These are phyloP conservation scores for Polychytrium aggregatum DNA, from an alignment of 192 early-diverging fungal species.

Conservation along the genomic window DNA sequence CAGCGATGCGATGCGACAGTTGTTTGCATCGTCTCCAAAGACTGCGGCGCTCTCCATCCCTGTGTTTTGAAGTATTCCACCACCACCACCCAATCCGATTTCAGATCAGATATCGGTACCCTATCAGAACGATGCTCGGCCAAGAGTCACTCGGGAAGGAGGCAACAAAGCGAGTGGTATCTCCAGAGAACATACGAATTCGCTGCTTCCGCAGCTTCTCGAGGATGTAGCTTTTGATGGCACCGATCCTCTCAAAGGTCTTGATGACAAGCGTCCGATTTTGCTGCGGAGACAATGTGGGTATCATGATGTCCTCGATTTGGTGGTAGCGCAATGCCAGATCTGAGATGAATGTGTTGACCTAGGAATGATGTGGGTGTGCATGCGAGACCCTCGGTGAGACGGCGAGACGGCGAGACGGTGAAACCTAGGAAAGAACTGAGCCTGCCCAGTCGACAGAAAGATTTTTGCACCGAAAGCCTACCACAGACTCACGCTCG, in stretches of 20 bases:
- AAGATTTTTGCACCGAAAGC: background rate
- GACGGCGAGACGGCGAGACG: background rate
- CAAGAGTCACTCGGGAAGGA: too few species aligned
- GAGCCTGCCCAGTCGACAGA: background rate
- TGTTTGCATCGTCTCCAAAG: too few species aligned
- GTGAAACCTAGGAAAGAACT: background rate
- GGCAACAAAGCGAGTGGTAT: background rate
- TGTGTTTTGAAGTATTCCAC: constrained; percentile 2
- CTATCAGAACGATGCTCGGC: background rate
- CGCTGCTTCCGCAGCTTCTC: constrained; percentile 19
- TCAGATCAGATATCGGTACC: constrained; percentile 1
- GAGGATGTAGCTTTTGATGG: constrained; percentile 15
- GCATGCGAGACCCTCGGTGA: too few species aligned
- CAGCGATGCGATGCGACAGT: too few species aligned
- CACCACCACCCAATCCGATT: background rate
- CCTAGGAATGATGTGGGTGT: too few species aligned
- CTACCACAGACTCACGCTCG: constrained; percentile 19
- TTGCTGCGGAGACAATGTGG: constrained; percentile 10
- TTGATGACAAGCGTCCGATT: constrained; percentile 20
- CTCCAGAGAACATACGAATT: constrained; percentile 9
- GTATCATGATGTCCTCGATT: constrained; percentile 14
- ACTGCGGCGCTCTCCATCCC: background rate
- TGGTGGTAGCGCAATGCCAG: constrained; percentile 28
- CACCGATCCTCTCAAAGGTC: constrained; percentile 26
- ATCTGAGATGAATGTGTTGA: constrained; percentile 35